Evolutionary conservation across 2,329 filamentous ascomycete genomes (phyloP), one percentile per base, ranked within the genome.

Genomic region (Fusarium sororula): DNA sequence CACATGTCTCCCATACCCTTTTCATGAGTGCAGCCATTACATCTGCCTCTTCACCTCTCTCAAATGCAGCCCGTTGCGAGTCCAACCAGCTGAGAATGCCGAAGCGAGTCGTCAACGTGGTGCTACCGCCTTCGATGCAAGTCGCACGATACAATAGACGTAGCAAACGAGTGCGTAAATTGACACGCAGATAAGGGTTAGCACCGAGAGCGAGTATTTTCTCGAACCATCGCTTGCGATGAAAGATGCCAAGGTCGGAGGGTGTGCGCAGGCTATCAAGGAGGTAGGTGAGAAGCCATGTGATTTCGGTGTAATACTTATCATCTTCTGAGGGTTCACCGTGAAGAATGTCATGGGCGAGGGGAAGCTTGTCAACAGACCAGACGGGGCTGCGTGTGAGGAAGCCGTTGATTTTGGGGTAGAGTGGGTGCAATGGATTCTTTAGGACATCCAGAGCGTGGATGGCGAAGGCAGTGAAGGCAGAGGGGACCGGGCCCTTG

Each of bases 331-430:
- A 90, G 1, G 94, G 93, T 69, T 91, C 88, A 59, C 90, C 88
- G 66, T 90, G 86, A 17, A 92, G 83, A 58, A 92, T 85, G 71
- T 89, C 87, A 75, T 89, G 87, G 30, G 90, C 90, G n/a, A 96
- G 86, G 13, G 96, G 88, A 30, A 96, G 89, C 79, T 90, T 91
- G 67, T 93, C 90, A 24, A 91, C 79, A 18, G 91, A 87, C 96
- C 96, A 98, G 30, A 87, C 82, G 2, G 96, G 95, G 0, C 91
- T 89, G 58, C 91, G 91, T 28, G 94, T 94, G 41, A 98, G 88
- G 81, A 95, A 98, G 11, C 88, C 86, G 84, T 97, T 98, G 82
- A 96, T 85, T 80, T 98, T 98, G 66, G 91, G 90, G 80, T 98
- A 98, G 42, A 98, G 88, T 68, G 90, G 90, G 79, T 97, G 94